Evolutionary conservation across 495 filamentous ascomycete species (phyloP), one percentile per base, ranked within the genome.

Genomic region (Mycothermus thermophilus): DNA sequence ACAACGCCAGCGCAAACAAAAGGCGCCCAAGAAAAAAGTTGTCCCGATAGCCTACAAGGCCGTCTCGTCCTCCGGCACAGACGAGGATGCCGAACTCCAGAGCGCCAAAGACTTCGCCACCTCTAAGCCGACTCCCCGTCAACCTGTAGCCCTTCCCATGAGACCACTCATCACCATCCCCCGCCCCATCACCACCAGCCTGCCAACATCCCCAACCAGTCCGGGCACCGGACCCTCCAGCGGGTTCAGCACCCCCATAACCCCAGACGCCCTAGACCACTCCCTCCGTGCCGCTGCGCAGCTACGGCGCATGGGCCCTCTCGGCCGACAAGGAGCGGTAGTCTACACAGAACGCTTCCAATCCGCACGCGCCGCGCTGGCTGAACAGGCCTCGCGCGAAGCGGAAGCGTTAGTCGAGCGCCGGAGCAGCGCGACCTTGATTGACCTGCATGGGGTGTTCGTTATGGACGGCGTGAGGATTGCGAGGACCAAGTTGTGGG

Each of bases 391-490:
- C 20, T 54, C 43, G 15, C 33, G 33, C 5, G 46, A 49, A 5
- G 78, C 81, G 0, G 73, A 84, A 44, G 54, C 57, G 4, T 59
- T 73, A 11, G 84, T 84, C 1, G 59, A 70, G 4, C 42, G 48
- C 2, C 74, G 83, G 40, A 83, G 74, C 28, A 68, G 61, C 1
- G 33, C 48, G 3, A 58, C 54, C 39, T 57, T 51, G 43, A 57
- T 93, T 8, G 86, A 97, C 59, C 62, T 97, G 16, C 90, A 97
- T 50, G 85, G 85, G 8, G 72, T 92, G 10, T 75, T 65, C 15
- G 87, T 95, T 1, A 56, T 72, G 24, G 80, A 93, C 52, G 88
- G 77, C 0, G 64, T 82, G 8, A 65, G 80, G 6, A 93, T 95
- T 30, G 71, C 80, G 1, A 69, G 67, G 23, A 67, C 74, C 24